Conservation (phyloP, 768 basidiomycete species). For the Nidularia sp. region DNA sequence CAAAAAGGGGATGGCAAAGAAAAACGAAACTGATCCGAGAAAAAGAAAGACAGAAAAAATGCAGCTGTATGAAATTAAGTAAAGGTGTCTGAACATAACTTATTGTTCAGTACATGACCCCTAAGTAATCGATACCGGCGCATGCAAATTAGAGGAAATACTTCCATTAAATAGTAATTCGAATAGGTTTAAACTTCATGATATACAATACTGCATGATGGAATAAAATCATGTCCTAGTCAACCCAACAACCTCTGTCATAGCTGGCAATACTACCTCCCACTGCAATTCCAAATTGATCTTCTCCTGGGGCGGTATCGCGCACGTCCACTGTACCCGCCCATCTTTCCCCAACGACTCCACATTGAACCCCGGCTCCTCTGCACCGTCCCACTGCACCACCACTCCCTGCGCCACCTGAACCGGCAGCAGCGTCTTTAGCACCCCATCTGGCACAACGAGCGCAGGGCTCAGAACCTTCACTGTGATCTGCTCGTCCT, state of each 20-base stretch:
- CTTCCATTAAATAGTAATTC: too few relatives aligned
- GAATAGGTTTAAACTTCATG: too few relatives aligned
- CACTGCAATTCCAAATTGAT: slow-evolving; percentile 31
- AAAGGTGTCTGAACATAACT: too few relatives aligned
- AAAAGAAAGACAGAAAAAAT: too few relatives aligned
- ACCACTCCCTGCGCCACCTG: slow-evolving; percentile 19
- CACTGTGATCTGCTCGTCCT: slow-evolving; percentile 32
- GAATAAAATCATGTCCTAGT: neutral
- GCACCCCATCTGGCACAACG: slow-evolving; percentile 11
- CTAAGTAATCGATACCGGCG: too few relatives aligned
- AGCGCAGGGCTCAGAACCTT: slow-evolving; percentile 32
- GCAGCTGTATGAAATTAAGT: too few relatives aligned
- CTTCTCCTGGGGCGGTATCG: slow-evolving; percentile 22
- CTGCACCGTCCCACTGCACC: slow-evolving; percentile 32
- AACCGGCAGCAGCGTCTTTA: slow-evolving; percentile 6
- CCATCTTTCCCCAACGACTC: slow-evolving; percentile 26
- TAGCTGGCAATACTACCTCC: slow-evolving; percentile 27
- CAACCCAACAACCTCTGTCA: slow-evolving; percentile 15
- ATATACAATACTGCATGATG: too few relatives aligned
- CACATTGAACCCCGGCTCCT: slow-evolving; percentile 19
- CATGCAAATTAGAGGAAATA: too few relatives aligned
- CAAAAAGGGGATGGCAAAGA: too few relatives aligned
- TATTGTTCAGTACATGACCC: too few relatives aligned
- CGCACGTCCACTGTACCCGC: slow-evolving; percentile 26
- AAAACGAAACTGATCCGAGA: too few relatives aligned